A percentile compares a stretch with the other conserved stretches of the same genome.
Evolutionary conservation across 2,329 filamentous ascomycete species (phyloP).

Genomic region (Aspergillus persii): DNA sequence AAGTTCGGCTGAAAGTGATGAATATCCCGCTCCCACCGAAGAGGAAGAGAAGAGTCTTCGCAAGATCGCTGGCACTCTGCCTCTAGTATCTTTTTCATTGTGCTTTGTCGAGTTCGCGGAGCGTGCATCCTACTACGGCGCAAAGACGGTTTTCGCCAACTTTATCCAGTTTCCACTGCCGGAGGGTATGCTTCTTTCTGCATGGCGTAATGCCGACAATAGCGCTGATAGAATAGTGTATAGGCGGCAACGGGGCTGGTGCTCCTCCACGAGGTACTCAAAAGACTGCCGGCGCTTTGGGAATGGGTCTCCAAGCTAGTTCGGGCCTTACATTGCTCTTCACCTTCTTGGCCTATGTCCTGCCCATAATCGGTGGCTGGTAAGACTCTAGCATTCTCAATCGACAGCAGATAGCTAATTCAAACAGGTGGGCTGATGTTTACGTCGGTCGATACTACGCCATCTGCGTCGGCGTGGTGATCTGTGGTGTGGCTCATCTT

Average conservation of each 20-base stretch:
- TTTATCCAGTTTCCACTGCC: slow-evolving; percentile 63
- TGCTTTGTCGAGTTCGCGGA: slow-evolving; percentile 62
- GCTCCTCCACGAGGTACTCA: slow-evolving; percentile 34
- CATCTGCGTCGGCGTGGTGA: slow-evolving; percentile 38
- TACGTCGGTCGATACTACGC: slow-evolving; percentile 29
- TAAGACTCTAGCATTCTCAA: not conserved
- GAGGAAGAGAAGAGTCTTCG: slow-evolving; percentile 49
- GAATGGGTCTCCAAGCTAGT: slow-evolving; percentile 56
- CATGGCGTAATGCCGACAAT: not conserved
- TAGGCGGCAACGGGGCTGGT: slow-evolving; percentile 40
- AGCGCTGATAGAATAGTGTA: not conserved
- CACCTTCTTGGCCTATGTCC: slow-evolving; percentile 54
- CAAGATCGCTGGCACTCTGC: slow-evolving; percentile 52
- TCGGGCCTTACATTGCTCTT: slow-evolving; percentile 52
- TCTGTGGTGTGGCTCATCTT: slow-evolving; percentile 38
- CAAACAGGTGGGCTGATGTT: slow-evolving; percentile 22
- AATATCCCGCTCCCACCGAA: slow-evolving; percentile 44
- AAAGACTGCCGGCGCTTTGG: slow-evolving; percentile 58
- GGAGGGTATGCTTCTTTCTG: slow-evolving; percentile 43
- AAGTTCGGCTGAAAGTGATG: slow-evolving; percentile 5
- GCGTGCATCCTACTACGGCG: slow-evolving; percentile 60
- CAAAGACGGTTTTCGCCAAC: slow-evolving; percentile 57
- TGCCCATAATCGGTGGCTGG: slow-evolving; percentile 50
- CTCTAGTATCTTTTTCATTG: slow-evolving; percentile 55
- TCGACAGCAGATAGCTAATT: not conserved